A percentile compares a stretch with the other conserved stretches of the same genome.
These are phyloP conservation scores for Neurospora sp. DNA, from an alignment of 2,329 filamentous ascomycete species.

Conservation along the genomic window DNA sequence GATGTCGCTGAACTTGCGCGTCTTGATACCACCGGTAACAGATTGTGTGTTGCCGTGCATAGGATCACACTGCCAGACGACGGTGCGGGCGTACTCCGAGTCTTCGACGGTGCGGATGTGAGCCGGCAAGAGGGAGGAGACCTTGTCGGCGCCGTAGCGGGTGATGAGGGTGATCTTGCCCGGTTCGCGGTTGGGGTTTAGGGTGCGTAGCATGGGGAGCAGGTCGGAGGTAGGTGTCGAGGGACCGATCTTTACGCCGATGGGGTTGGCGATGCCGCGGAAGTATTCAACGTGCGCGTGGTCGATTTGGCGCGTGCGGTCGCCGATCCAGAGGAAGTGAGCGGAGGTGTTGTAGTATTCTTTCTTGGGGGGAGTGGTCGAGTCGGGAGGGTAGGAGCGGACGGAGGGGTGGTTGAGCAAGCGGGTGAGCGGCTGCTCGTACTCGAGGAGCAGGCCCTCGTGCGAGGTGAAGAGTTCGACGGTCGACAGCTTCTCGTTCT, in stretches of 20 bases:
- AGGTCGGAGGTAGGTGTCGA: constrained; percentile 71
- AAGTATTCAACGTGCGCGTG: constrained; percentile 97
- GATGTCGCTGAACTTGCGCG: constrained; percentile 82
- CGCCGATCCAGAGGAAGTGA: constrained; percentile 97
- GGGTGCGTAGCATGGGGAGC: constrained; percentile 66
- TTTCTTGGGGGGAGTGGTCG: constrained; percentile 26
- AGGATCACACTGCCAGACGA: constrained; percentile 97
- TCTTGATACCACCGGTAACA: constrained; percentile 70
- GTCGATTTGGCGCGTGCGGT: constrained; percentile 87
- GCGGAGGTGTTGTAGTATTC: constrained; percentile 90
- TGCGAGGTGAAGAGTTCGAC: constrained; percentile 95
- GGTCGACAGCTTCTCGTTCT: constrained; percentile 73
- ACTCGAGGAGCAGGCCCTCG: constrained; percentile 87
- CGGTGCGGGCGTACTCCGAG: constrained; percentile 55
- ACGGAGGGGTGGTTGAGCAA: constrained; percentile 42
- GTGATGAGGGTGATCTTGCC: constrained; percentile 97
- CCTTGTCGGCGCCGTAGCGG: constrained; percentile 75
- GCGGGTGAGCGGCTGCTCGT: constrained; percentile 81
- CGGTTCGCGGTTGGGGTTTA: constrained; percentile 73
- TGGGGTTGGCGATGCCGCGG: constrained; percentile 88
- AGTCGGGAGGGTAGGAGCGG: constrained; percentile 32
- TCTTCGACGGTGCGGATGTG: constrained; percentile 85
- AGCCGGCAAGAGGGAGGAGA: constrained; percentile 63
- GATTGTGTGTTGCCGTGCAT: constrained; percentile 80
- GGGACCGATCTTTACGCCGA: constrained; percentile 93